These are phyloP conservation scores for Chytriomyces sp. DNA, from an alignment of 192 early-diverging fungal species.

Conservation along the genomic window DNA sequence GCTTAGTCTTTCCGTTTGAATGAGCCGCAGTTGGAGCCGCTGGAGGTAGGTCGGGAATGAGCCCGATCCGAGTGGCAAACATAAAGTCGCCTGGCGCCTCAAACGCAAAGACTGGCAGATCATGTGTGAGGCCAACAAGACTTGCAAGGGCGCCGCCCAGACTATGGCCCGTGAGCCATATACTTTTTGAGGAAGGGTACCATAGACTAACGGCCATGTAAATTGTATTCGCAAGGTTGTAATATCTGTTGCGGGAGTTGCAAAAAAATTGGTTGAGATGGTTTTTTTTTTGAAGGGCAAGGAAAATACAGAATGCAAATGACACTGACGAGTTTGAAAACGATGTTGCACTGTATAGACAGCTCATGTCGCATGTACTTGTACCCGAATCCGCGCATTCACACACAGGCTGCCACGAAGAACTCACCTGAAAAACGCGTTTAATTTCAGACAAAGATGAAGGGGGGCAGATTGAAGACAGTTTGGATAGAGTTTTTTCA, in stretches of 20 bases:
- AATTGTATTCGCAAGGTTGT: slow-evolving; percentile 69
- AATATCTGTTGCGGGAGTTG: slow-evolving; percentile 52
- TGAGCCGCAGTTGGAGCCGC: neutral
- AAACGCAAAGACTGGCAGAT: slow-evolving; percentile 80
- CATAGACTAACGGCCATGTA: slow-evolving; percentile 67
- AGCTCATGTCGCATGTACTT: slow-evolving; percentile 40
- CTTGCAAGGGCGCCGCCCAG: slow-evolving; percentile 63
- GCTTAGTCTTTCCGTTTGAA: neutral
- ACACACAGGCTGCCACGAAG: slow-evolving; percentile 84
- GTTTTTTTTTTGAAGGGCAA: neutral
- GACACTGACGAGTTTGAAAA: slow-evolving; percentile 25
- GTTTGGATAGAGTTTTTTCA: slow-evolving; percentile 39
- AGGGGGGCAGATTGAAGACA: neutral
- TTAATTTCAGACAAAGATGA: neutral
- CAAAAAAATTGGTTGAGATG: neutral
- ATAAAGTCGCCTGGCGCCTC: slow-evolving; percentile 84
- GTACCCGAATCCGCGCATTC: slow-evolving; percentile 61
- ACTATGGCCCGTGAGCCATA: slow-evolving; percentile 84
- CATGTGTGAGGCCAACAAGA: slow-evolving; percentile 82
- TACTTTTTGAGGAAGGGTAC: slow-evolving; percentile 68
- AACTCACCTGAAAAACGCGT: slow-evolving; percentile 31
- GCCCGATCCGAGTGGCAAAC: slow-evolving; percentile 78
- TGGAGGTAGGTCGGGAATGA: slow-evolving; percentile 58
- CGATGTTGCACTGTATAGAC: slow-evolving; percentile 29
- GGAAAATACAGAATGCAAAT: neutral